These are phyloP conservation scores for Coemansia sp. DNA, from an alignment of 192 early-diverging fungal genomes.

Conservation along the genomic window DNA sequence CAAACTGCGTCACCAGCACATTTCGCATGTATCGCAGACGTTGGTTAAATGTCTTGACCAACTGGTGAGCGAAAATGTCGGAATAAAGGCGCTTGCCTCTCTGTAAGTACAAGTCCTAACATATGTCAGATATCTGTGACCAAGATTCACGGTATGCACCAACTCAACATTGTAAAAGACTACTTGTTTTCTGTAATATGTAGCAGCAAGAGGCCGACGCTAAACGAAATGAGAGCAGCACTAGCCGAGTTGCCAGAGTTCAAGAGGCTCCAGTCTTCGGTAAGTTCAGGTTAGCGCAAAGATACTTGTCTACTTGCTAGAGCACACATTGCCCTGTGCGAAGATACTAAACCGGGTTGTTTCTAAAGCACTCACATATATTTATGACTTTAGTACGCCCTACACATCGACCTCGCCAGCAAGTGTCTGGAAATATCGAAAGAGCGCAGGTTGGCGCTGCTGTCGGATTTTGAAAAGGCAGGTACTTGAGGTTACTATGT, in stretches of 20 bases:
- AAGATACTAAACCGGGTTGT: not conserved
- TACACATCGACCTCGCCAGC: constrained; percentile 56
- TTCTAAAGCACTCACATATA: not conserved
- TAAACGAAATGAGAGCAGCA: constrained; percentile 45
- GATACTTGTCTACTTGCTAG: too few species aligned
- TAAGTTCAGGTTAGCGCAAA: constrained; percentile 17
- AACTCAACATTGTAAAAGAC: not conserved
- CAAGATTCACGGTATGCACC: not conserved
- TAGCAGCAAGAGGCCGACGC: constrained; percentile 33
- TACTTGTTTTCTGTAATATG: not conserved
- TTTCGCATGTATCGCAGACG: constrained; percentile 37
- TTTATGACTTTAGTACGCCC: constrained; percentile 37
- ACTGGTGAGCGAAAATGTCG: constrained; percentile 34
- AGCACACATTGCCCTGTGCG: not conserved
- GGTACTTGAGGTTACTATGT: not conserved
- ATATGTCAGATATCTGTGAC: not conserved
- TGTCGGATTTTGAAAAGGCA: constrained; percentile 58
- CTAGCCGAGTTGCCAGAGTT: constrained; percentile 56
- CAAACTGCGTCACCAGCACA: constrained; percentile 52
- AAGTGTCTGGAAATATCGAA: constrained; percentile 49
- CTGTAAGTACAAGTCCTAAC: constrained; percentile 20
- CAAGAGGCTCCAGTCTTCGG: constrained; percentile 46
- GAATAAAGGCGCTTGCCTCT: constrained; percentile 24
- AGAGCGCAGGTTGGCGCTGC: constrained; percentile 20
- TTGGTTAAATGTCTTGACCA: constrained; percentile 37